Evolutionary conservation across 192 early-diverging fungal genomes (phyloP).

Genomic region (Entomortierella lignicola): DNA sequence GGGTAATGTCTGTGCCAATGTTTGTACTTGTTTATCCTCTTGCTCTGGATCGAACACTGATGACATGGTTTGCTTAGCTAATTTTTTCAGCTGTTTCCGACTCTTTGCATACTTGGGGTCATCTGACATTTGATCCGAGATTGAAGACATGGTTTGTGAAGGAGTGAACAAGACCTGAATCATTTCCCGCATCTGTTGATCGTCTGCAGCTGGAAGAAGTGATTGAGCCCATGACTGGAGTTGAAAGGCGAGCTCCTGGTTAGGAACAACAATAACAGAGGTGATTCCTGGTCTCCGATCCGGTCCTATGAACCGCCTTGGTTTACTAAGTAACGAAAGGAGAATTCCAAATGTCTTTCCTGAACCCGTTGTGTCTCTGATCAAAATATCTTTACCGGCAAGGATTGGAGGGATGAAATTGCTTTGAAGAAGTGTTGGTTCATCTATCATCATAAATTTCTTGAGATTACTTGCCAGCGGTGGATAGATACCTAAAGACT

Average conservation of each 20-base stretch:
- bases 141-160: not conserved
- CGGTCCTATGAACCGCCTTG: conserved; percentile 1
- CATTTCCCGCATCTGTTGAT: conserved; percentile 22
- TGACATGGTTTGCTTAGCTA: not conserved
- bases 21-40: conserved; percentile 27
- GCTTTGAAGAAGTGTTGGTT: conserved; percentile 59
- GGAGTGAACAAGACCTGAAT: conserved; percentile 35
- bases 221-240: conserved; percentile 56
- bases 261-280: conserved; percentile 60
- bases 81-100: not conserved
- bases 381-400: conserved; percentile 55
- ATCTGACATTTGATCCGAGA: no score
- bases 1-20: conserved; percentile 20
- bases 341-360: conserved; percentile 69
- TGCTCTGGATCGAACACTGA: not conserved
- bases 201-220: conserved; percentile 26
- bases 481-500: conserved; percentile 41
- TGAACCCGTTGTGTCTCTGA: conserved; percentile 65
- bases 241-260: conserved; percentile 65
- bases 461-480: conserved; percentile 38
- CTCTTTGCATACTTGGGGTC: no score
- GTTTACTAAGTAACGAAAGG: conserved; percentile 55
- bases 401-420: conserved; percentile 58
- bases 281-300: conserved; percentile 34
- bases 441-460: conserved; percentile 6